Conservation (phyloP, 768 basidiomycete genomes). For the Suillus decipiens region DNA sequence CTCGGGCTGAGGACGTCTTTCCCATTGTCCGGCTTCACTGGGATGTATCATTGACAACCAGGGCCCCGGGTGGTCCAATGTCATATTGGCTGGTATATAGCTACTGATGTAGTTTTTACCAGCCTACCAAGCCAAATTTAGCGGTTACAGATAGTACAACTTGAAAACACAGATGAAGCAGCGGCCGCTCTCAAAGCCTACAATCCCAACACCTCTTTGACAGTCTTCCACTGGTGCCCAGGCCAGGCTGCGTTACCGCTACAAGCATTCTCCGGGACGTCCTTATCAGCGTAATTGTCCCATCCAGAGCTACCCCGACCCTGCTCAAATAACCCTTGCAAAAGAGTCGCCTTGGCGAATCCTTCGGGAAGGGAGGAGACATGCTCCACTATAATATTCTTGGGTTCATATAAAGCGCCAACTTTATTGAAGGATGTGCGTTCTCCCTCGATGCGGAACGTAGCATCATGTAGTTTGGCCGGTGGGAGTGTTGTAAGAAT, state of each 20-base stretch:
- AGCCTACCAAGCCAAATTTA: conserved; percentile 37
- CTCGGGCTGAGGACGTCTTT: too few species aligned
- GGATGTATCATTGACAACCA: conserved; percentile 38
- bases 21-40: too few species aligned
- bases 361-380: conserved; percentile 31
- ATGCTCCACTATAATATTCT: conserved; percentile 19
- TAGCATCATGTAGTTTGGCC: conserved; percentile 27
- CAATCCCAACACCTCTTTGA: conserved; percentile 29
- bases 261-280: conserved; percentile 31
- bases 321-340: conserved; percentile 31
- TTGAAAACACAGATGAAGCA: not conserved
- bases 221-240: conserved; percentile 35
- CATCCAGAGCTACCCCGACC: conserved; percentile 37
- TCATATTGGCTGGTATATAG: conserved; percentile 42
- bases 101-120: conserved; percentile 41
- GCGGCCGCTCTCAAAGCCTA: conserved; percentile 10
- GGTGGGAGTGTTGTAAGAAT: conserved; percentile 33
- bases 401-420: conserved; percentile 30
- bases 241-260: conserved; percentile 35
- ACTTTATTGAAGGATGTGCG: conserved; percentile 27
- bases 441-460: conserved; percentile 41
- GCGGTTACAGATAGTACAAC: conserved; percentile 28
- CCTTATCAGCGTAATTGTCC: conserved; percentile 31
- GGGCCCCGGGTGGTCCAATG: conserved; percentile 51
- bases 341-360: conserved; percentile 30